A percentile compares a stretch with the other conserved stretches of the same genome.
phyloP scores from a whole-genome alignment of 352 stramenopile genomes.

The Phytophthora palmivora region DNA sequence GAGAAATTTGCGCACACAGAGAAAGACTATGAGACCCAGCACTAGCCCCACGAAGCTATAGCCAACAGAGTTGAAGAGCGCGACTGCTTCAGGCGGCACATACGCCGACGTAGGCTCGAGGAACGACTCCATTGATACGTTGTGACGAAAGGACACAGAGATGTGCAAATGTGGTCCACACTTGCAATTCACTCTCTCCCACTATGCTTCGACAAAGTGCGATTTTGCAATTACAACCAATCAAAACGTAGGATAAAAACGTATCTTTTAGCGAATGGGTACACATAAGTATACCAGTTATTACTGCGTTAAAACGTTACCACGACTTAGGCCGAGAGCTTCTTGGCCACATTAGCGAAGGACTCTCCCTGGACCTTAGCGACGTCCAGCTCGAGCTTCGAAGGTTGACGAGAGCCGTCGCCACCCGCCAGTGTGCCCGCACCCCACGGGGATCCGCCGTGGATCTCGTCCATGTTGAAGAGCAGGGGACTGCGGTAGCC shows the following conservation, averaged over 20 bases:
- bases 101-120: conserved; percentile 57
- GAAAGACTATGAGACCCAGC: conserved; percentile 55
- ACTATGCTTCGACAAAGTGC: conserved; percentile 5
- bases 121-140: conserved; percentile 37
- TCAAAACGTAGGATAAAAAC: conserved; percentile 2
- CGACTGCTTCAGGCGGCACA: conserved; percentile 55
- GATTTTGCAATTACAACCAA: conserved; percentile 1
- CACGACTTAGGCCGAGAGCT: conserved; percentile 55
- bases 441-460: conserved; percentile 84
- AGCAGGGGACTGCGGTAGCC: conserved; percentile 70
- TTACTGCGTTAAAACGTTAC: conserved; percentile 3
- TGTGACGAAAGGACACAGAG: conserved; percentile 14
- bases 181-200: conserved; percentile 10
- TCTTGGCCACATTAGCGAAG: conserved; percentile 86
- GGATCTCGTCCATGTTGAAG: conserved; percentile 83
- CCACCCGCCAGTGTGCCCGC: conserved; percentile 82
- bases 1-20: conserved; percentile 72
- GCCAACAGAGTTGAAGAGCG: conserved; percentile 66
- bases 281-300: neutral
- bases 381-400: conserved; percentile 81
- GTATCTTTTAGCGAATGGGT: conserved; percentile 23
- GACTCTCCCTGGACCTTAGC: conserved; percentile 83
- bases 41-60: conserved; percentile 60
- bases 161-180: neutral
- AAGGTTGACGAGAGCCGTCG: conserved; percentile 85